Evolutionary conservation across 441 rosid species (phyloP), one percentile per base, ranked within the genome.

Genomic region (Populus hybrid): DNA sequence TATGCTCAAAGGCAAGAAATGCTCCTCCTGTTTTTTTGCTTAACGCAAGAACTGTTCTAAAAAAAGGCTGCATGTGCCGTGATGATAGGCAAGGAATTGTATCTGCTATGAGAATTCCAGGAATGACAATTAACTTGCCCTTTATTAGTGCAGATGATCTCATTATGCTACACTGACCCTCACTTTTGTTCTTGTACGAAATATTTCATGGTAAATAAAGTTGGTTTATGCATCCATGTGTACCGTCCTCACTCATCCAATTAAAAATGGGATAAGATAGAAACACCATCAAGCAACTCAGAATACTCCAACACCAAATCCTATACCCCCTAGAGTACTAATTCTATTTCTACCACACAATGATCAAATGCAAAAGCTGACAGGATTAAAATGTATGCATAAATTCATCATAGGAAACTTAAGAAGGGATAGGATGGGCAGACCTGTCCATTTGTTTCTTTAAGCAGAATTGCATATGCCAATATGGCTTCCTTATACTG

Each of bases 401-500:
- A 32, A 73, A 63, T 67, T n/a, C 72, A 42, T 5, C 14, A 0
- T 2, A 36, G 57, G 20, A 6, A 38, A 70, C 23, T 23, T 70
- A 69, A 77, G 72, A 69, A 32, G 53, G 24, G 74, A 71, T 70
- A 20, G 77, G 63, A 40, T 76, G 80, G 63, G 80, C 86, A 84
- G 71, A 93, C 99, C 98, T 93, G 93, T 74, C 81, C 77, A 42
- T 87, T 87, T 79, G 88, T 90, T 68, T 79, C 86, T 83, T 87
- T 88, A 70, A 95, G 94, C 84, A 95, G 86, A 85, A 95, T 83
- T 68, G 97, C 97, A 76, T 95, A 95, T 38, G 93, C 87, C 84
- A 95, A 85, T 80, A 95, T 88, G 46, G 99, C 97, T 82, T 94
- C 97, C 87, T 95, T 95, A 87, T 89, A 95, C 99, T 94, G 94